Conservation (phyloP, 2,329 filamentous ascomycete genomes). For the Pseudogymnoascus sp. region DNA sequence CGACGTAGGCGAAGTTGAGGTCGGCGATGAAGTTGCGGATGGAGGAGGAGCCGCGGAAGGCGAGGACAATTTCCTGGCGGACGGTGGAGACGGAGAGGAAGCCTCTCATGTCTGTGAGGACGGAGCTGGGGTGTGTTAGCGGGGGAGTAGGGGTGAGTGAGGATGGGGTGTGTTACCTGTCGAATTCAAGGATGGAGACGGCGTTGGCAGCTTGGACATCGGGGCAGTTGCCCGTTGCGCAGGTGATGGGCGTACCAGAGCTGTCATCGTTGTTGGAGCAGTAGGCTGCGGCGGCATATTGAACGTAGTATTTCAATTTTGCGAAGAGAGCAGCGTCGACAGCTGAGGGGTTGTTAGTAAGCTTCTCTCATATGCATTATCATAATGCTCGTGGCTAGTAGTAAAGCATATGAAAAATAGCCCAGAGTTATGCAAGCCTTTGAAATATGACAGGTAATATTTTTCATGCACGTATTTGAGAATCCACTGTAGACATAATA, state of each 20-base stretch:
- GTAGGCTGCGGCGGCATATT: conserved; percentile 22
- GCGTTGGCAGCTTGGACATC: conserved; percentile 15
- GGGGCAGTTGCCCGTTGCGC: conserved; percentile 18
- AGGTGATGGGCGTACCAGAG: conserved; percentile 15
- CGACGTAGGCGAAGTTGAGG: conserved; percentile 11
- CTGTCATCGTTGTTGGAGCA: conserved; percentile 18
- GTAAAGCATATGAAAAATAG: not conserved
- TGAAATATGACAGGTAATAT: not conserved
- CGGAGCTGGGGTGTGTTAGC: conserved; percentile 28
- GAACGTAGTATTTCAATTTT: conserved; percentile 17
- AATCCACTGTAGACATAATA: not conserved
- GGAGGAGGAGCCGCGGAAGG: conserved; percentile 45
- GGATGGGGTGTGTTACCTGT: conserved; percentile 12
- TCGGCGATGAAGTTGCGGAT: conserved; percentile 15
- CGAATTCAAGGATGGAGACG: conserved; percentile 14
- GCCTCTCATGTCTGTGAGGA: conserved; percentile 37
- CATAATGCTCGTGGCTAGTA: not conserved
- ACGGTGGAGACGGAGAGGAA: conserved; percentile 42
- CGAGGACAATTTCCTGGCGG: conserved; percentile 46
- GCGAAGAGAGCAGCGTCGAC: conserved; percentile 12
- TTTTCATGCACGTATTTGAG: not conserved
- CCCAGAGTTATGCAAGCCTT: not conserved
- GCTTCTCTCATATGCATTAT: not conserved
- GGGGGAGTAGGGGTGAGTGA: not conserved
- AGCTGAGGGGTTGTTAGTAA: conserved; percentile 10